Percentiles rank a stretch among this genome's conserved stretches.
phyloP scores from a whole-genome alignment of 768 basidiomycete genomes.

The Boletus rubescentipes region DNA sequence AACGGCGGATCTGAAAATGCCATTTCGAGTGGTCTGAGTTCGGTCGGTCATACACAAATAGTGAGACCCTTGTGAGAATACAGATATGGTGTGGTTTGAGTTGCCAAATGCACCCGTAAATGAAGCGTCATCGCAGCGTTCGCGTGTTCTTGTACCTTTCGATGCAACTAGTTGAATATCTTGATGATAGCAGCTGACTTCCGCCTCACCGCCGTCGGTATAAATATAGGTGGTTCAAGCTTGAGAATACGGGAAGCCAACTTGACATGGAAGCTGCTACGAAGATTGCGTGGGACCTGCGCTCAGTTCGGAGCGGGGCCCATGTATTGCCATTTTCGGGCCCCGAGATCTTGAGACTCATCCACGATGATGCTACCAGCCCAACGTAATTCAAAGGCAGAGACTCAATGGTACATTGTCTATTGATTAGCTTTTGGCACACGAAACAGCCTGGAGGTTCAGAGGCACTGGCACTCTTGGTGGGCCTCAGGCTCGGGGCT shows the following conservation, averaged over 20 bases:
- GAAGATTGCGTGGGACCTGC: not conserved
- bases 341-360: not conserved
- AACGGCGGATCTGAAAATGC: not conserved
- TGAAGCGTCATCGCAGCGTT: not conserved
- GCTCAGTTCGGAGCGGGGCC: no score
- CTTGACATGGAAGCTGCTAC: not conserved
- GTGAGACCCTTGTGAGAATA: not conserved
- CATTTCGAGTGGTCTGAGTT: not conserved
- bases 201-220: conserved; percentile 1
- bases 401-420: not conserved
- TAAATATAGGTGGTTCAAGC: not conserved
- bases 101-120: not conserved
- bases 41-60: conserved; percentile 6
- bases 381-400: not conserved
- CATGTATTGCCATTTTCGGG: not conserved
- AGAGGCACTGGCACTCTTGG: not conserved
- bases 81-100: not conserved
- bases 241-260: not conserved
- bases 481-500: no score
- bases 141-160: conserved; percentile 1
- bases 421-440: not conserved
- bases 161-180: not conserved
- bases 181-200: not conserved
- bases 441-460: no score
- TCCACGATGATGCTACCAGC: no score